Conservation (phyloP, 2,329 filamentous ascomycete genomes). For the Aspergillus transmontanensis region DNA sequence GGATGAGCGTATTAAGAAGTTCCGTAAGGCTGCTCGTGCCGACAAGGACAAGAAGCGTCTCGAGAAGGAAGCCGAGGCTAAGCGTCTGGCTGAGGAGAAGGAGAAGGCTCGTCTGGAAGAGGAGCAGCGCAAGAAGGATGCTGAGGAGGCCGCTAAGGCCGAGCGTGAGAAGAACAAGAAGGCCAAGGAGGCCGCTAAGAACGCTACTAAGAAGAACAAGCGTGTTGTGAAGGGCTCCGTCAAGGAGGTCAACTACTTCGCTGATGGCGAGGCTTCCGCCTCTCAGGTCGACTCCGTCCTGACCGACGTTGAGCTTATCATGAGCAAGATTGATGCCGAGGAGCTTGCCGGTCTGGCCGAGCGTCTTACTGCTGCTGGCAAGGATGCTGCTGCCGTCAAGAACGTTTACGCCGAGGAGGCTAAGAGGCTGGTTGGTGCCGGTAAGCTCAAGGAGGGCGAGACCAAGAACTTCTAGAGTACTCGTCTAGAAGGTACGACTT, state of each 20-base stretch:
- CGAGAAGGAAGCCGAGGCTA: constrained; percentile 89
- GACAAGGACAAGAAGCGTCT: constrained; percentile 94
- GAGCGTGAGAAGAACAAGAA: constrained; percentile 87
- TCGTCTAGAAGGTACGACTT: neutral
- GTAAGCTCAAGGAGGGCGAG: constrained; percentile 85
- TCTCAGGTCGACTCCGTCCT: constrained; percentile 80
- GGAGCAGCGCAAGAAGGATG: constrained; percentile 75
- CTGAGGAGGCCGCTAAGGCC: constrained; percentile 82
- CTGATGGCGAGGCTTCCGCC: constrained; percentile 69
- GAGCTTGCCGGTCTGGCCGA: constrained; percentile 82
- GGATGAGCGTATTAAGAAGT: constrained; percentile 96
- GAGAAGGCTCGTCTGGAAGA: constrained; percentile 81
- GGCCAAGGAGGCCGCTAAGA: constrained; percentile 98
- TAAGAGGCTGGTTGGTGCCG: constrained; percentile 74
- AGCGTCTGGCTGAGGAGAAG: constrained; percentile 83
- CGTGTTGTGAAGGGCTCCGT: constrained; percentile 89
- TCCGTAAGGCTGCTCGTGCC: constrained; percentile 87
- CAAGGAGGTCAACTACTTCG: constrained; percentile 98
- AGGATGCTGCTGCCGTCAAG: constrained; percentile 84
- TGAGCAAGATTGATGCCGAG: constrained; percentile 85
- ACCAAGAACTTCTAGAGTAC: constrained; percentile 57
- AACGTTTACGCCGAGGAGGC: constrained; percentile 76
- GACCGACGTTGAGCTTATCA: constrained; percentile 81
- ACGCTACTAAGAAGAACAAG: constrained; percentile 99
- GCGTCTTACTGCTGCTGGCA: constrained; percentile 76